Evolutionary conservation across 1,139 yeast species (phyloP).

Genomic region (Hyphopichia khmerensis): DNA sequence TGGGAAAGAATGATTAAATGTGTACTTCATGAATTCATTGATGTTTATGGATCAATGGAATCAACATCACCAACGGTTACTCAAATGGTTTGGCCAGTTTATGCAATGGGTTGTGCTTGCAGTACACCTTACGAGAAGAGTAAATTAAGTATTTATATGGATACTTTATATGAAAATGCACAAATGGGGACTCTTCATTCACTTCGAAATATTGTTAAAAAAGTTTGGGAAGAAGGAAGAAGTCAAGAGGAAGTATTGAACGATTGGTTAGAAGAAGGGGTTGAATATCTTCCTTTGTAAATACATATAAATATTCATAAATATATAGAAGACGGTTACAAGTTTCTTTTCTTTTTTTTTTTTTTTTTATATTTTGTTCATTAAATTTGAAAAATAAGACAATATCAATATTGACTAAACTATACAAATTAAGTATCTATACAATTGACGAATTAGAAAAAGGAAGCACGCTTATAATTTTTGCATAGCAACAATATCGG

Average conservation of each 20-base stretch:
- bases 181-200: slow-evolving; percentile 52
- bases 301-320: background rate
- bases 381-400: background rate
- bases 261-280: slow-evolving; percentile 47
- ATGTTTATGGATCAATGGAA: slow-evolving; percentile 43
- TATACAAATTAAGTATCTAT: background rate
- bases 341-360: background rate
- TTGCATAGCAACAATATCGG: slow-evolving; percentile 97
- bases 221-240: slow-evolving; percentile 40
- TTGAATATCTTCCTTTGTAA: slow-evolving; percentile 48
- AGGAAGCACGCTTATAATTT: slow-evolving; percentile 62
- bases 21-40: slow-evolving; percentile 43
- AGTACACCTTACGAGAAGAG: slow-evolving; percentile 25
- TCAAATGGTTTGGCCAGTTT: slow-evolving; percentile 62
- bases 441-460: background rate
- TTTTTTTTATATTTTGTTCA: background rate
- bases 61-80: slow-evolving; percentile 46
- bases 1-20: slow-evolving; percentile 20
- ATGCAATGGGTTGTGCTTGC: slow-evolving; percentile 46
- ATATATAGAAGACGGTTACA: too few relatives aligned
- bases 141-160: slow-evolving; percentile 29
- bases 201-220: slow-evolving; percentile 34
- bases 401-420: slow-evolving; percentile 2
- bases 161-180: slow-evolving; percentile 41
- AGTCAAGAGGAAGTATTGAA: slow-evolving; percentile 40